Base-by-base conservation (phyloP, 768 basidiomycete genomes). In the Leccinum subtestaceum region DNA sequence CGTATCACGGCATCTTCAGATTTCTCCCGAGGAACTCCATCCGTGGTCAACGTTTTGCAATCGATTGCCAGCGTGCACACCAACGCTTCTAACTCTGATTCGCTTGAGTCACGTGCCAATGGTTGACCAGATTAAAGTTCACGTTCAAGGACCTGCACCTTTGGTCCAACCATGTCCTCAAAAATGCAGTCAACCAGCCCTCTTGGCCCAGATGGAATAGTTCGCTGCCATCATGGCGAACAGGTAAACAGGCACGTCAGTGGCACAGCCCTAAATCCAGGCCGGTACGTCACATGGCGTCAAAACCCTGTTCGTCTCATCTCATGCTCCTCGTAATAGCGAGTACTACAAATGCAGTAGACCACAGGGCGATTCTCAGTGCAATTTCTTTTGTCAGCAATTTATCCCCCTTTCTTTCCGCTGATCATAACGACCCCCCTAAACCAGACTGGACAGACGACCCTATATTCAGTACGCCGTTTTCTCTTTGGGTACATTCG, bases 291-390 rank as follows among this genome's bases (percentile, higher is more conserved):
- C 25, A 57, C 47, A 48, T n/a, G 0, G 3, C 8, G n/a, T n/a
- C 40, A 40, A 40, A n/a, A n/a, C 36, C 7, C 25, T 47, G 13
- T 19, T 13, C 31, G n/a, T 23, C 51, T 45, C 19, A 45, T 23
- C 51, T 50, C 55, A 53, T 13, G 0, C 36, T 0, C n/a, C 5
- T 0, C 23, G 3, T 48, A 1, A 29, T 58, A 71, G 72, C 60
- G 71, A 54, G 2, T 83, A 76, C 67, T 81, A 76, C 52, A 46
- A 40, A n/a, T 82, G 81, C 56, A 47, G 65, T 6, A 70, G 70
- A 56, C n/a, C 34, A 11, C 3, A 3, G 0, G 4, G 5, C 15
- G 51, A 60, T 0, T 27, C 12, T 6, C 32, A 12, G 12, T 73
- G 72, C 29, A 38, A 51, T 0, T 82, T 79, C 58, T 82, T 71